A percentile compares a stretch with the other conserved stretches of the same genome.
Evolutionary conservation across 2,329 filamentous ascomycete species (phyloP).

Genomic region (Clonostachys rhizophaga): DNA sequence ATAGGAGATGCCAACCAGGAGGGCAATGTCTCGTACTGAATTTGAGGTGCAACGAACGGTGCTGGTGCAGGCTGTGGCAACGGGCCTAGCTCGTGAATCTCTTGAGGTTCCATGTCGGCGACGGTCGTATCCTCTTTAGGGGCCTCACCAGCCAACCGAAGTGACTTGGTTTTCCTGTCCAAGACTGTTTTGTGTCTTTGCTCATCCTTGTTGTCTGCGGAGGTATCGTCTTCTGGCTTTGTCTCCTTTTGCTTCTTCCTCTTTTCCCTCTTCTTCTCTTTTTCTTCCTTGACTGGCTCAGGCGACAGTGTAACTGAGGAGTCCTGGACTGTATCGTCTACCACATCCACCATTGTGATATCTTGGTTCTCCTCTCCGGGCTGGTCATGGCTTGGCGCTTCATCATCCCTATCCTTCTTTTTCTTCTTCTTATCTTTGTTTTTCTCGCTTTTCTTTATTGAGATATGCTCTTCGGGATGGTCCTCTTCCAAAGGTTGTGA

Average conservation of each 20-base stretch:
- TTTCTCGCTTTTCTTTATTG: constrained; percentile 5
- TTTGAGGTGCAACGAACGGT: constrained; percentile 49
- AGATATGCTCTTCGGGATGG: background rate
- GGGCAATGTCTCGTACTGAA: constrained; percentile 75
- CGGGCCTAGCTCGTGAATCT: constrained; percentile 70
- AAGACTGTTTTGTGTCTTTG: constrained; percentile 45
- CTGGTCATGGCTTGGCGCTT: background rate
- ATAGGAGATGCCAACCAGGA: constrained; percentile 75
- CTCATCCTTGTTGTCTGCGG: constrained; percentile 14
- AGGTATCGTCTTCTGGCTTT: constrained; percentile 13
- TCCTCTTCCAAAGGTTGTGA: background rate
- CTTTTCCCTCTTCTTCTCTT: constrained; percentile 6
- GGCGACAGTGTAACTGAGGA: background rate
- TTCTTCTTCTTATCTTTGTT: constrained; percentile 5
- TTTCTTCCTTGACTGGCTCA: constrained; percentile 6
- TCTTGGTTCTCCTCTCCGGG: constrained; percentile 5
- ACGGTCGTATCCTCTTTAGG: constrained; percentile 25
- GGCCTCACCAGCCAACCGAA: constrained; percentile 32
- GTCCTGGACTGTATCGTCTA: constrained; percentile 1
- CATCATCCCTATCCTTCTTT: constrained; percentile 7
- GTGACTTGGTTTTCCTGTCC: constrained; percentile 49
- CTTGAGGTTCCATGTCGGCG: constrained; percentile 24
- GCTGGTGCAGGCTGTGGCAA: constrained; percentile 72
- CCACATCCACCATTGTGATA: constrained; percentile 5
- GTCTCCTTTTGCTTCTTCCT: constrained; percentile 19